Conservation (phyloP, 371 early-diverging fungal genomes). For the Nematocida parisii region DNA sequence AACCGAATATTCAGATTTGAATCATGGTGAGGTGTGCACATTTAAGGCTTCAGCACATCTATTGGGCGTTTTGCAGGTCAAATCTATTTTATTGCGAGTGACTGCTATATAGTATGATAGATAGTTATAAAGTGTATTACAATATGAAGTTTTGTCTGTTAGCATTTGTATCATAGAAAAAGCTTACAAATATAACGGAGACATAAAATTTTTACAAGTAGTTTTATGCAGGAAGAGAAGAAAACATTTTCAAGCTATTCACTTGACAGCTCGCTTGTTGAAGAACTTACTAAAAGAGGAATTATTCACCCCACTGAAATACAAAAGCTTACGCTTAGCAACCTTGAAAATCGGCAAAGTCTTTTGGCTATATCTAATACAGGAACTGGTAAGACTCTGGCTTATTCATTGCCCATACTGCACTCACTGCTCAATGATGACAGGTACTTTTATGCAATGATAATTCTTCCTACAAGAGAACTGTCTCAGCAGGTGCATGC, state of each 20-base stretch:
- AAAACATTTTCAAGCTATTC: slow-evolving; percentile 4
- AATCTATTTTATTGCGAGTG: no score
- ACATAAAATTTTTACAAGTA: slow-evolving; percentile 10
- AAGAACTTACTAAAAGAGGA: slow-evolving; percentile 57
- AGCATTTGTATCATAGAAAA: background rate
- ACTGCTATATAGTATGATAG: no score
- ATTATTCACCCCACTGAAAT: slow-evolving; percentile 71
- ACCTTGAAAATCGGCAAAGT: slow-evolving; percentile 82
- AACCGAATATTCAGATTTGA: no score
- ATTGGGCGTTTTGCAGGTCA: no score
- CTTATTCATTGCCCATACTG: slow-evolving; percentile 87
- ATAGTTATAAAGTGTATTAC: no score
- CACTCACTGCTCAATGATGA: slow-evolving; percentile 73
- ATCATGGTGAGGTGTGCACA: no score
- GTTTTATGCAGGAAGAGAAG: slow-evolving; percentile 8
- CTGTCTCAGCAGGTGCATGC: slow-evolving; percentile 89
- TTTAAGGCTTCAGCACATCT: no score
- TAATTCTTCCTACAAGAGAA: slow-evolving; percentile 94
- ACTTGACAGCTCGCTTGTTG: slow-evolving; percentile 5
- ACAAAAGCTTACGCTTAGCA: slow-evolving; percentile 86
- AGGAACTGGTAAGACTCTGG: slow-evolving; percentile 94
- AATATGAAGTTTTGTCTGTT: no score
- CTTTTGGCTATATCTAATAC: slow-evolving; percentile 94
- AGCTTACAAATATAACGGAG: background rate
- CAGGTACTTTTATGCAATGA: slow-evolving; percentile 71